Percentiles rank a stretch among this genome's conserved stretches.
Conservation (phyloP, 2,329 filamentous ascomycete species). For the Claviceps africana region DNA sequence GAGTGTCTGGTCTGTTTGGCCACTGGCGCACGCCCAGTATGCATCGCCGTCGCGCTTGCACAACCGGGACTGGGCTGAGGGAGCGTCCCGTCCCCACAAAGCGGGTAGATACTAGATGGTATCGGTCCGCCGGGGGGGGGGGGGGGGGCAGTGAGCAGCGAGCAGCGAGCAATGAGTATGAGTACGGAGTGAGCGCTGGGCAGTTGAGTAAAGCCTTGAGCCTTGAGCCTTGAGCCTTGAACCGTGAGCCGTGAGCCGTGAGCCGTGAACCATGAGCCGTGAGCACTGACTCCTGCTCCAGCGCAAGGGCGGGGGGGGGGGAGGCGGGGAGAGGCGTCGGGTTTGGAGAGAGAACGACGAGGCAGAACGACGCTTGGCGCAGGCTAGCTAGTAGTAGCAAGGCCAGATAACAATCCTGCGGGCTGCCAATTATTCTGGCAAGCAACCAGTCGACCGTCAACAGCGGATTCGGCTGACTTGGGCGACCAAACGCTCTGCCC, state of each 20-base stretch:
- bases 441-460: background rate
- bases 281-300: too few species aligned
- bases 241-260: too few species aligned
- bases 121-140: background rate
- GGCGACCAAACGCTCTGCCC: background rate
- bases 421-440: background rate
- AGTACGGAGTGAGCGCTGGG: too few species aligned
- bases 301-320: background rate
- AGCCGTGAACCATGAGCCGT: too few species aligned
- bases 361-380: background rate
- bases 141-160: too few species aligned
- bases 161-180: too few species aligned
- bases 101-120: conserved; percentile 3
- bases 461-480: background rate
- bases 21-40: background rate
- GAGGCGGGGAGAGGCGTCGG: background rate
- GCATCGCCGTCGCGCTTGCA: background rate
- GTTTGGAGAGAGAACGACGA: background rate
- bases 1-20: background rate
- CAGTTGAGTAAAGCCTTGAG: too few species aligned
- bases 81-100: conserved; percentile 5
- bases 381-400: background rate
- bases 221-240: too few species aligned
- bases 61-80: background rate
- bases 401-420: background rate